Base-by-base conservation (phyloP, 2,329 filamentous ascomycete genomes). In the Venturiaceae sp. region DNA sequence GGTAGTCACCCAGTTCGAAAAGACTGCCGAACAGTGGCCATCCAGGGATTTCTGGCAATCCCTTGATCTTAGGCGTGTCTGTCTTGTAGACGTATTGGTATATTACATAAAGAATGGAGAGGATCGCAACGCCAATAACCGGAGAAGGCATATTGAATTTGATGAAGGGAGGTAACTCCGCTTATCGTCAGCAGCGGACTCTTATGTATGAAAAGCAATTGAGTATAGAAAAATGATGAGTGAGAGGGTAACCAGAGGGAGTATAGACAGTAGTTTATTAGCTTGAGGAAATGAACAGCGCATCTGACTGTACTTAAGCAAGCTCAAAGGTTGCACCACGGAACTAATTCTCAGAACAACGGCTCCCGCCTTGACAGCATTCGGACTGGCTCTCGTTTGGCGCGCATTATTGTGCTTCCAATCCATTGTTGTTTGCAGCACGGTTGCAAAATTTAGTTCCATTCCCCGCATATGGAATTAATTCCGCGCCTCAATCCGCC, bases 21-120 rank as follows among this genome's bases (percentile, higher is more conserved):
- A 81, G 72, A 66, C 81, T 78, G 0, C 79, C 78, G 26, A 74
- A 71, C 6, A 81, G 68, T 1, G 78, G 79, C 2, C 77, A 77
- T n/a, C 76, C 75, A 1, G 79, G 79, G 14, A 81, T 77, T 57
- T 81, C 77, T n/a, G 73, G 75, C 13, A 80, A 69, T 14, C 75
- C 75, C 53, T 71, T 72, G 62, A 81, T 80, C 53, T 75, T 69
- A 1, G 77, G 74, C 23, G 80, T 74, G 59, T 81, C 78, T 5
- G 78, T 80, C 64, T 32, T 32, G 36, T 58, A 47, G 26, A 32
- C 57, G 21, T 39, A 54, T 33, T 50, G 32, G 32, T 47, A 58
- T 1, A 58, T 8, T 13, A 54, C 19, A 34, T 50, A 58, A 5
- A 37, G 33, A 5, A 54, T 23, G 16, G 32, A 58, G 14, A 58